Base-by-base conservation (phyloP, 2,329 filamentous ascomycete genomes). In the Berkeleyomyces rouxiae region DNA sequence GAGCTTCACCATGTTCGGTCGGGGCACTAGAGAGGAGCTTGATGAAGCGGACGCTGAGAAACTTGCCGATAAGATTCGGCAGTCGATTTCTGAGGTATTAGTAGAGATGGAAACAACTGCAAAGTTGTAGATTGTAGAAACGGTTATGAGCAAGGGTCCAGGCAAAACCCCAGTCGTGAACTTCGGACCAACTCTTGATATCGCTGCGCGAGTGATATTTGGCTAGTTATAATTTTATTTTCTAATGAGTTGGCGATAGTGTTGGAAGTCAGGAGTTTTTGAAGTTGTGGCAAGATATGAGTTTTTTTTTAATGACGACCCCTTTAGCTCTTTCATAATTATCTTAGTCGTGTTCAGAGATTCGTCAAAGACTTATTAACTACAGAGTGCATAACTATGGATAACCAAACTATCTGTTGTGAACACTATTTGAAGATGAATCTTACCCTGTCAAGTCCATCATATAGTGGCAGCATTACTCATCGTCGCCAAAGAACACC, bases 401-500 rank as follows among this genome's bases (percentile, higher is more conserved):
- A 23, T 23, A 23, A 23, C 23, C 23, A 23, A 23, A 23, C 23
- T 23, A 23, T 23, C 23, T 23, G 23, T 23, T 23, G 23, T 23
- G 23, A 23, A 23, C 23, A 23, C 23, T 23, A 23, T 23, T 23
- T 23, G 23, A 23, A 23, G 2, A 23, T 23, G 23, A 23, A 23
- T 23, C 23, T 23, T 23, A 2, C 23, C 23, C 23, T 23, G 23
- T 23, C 23, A 23, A 23, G 23, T 23, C 23, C 23, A 23, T 57
- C 31, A 39, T 57, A 33, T 55, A 11, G 43, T 13, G 16, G 33
- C 42, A 23, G 23, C 33, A 9, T 69, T 82, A 90, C 76, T 91
- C 87, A 69, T 90, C 86, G 69, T 91, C 87, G 6, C 86, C 87
- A 71, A 89, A 89, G 79, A 93, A 93, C 43, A 92, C 87, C 78